Evolutionary conservation across 2,329 filamentous ascomycete species (phyloP).

Genomic region (Microdochium paspali): DNA sequence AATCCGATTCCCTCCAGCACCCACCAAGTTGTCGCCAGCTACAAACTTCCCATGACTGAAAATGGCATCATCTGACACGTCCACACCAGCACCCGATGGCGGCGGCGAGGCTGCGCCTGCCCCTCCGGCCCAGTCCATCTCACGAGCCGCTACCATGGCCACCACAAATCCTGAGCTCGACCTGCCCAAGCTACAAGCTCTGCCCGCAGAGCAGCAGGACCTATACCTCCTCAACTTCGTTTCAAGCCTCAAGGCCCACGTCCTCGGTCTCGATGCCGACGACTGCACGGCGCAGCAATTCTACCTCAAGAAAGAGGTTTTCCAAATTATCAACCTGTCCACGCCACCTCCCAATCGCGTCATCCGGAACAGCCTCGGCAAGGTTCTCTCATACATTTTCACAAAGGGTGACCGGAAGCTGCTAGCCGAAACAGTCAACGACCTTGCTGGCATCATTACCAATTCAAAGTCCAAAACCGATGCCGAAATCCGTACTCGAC

Average conservation of each 20-base stretch:
- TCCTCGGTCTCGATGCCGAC: slow-evolving; percentile 63
- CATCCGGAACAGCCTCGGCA: slow-evolving; percentile 80
- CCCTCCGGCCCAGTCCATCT: slow-evolving; percentile 10
- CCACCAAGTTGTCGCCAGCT: not conserved
- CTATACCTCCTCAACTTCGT: slow-evolving; percentile 87
- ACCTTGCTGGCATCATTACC: slow-evolving; percentile 65
- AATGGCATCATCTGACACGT: not conserved
- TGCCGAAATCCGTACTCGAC: slow-evolving; percentile 67
- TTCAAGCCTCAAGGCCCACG: slow-evolving; percentile 72
- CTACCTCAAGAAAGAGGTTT: slow-evolving; percentile 86
- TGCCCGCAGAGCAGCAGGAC: slow-evolving; percentile 92
- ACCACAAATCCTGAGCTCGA: slow-evolving; percentile 70
- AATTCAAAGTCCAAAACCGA: slow-evolving; percentile 67
- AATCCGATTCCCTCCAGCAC: not conserved
- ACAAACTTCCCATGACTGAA: not conserved
- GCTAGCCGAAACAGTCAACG: slow-evolving; percentile 90
- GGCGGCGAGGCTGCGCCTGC: slow-evolving; percentile 10
- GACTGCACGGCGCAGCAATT: slow-evolving; percentile 83
- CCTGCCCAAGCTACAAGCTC: slow-evolving; percentile 74
- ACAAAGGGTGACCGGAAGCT: slow-evolving; percentile 80
- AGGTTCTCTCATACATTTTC: slow-evolving; percentile 76
- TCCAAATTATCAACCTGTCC: slow-evolving; percentile 79
- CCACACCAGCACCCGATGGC: slow-evolving; percentile 2
- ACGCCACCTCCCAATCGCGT: slow-evolving; percentile 79
- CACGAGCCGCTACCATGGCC: slow-evolving; percentile 26